phyloP scores from a whole-genome alignment of 441 rosid genomes.

The Lagerstroemia fauriei region DNA sequence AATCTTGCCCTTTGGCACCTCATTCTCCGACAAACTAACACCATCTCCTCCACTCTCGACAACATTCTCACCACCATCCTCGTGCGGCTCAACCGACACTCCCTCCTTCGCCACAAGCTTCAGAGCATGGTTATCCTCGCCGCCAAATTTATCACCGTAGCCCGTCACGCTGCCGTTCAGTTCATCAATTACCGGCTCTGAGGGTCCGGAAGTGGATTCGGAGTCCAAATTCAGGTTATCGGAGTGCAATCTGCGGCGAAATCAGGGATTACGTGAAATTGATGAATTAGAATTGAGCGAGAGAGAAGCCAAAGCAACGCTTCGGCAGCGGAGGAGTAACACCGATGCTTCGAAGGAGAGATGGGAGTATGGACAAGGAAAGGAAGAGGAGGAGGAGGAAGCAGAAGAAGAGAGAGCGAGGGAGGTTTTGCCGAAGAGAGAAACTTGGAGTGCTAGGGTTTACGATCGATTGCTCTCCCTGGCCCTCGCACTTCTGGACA shows the following conservation, averaged over 20 bases:
- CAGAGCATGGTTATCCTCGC: slow-evolving; percentile 16
- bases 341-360: neutral
- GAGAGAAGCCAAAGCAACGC: slow-evolving; percentile 23
- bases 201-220: slow-evolving; percentile 14
- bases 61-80: slow-evolving; percentile 24
- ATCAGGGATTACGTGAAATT: slow-evolving; percentile 29
- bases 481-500: neutral
- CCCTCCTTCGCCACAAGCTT: slow-evolving; percentile 20
- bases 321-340: slow-evolving; percentile 24
- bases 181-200: neutral
- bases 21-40: slow-evolving; percentile 30
- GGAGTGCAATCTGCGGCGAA: slow-evolving; percentile 55
- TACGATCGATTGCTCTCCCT: neutral
- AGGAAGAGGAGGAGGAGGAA: neutral
- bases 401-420: neutral
- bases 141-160: slow-evolving; percentile 27
- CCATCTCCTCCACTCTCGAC: slow-evolving; percentile 27
- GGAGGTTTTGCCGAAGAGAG: neutral
- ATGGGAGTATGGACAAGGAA: neutral
- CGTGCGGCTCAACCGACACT: slow-evolving; percentile 20
- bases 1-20: slow-evolving; percentile 38
- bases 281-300: slow-evolving; percentile 27
- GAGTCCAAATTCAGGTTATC: slow-evolving; percentile 40
- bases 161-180: slow-evolving; percentile 21
- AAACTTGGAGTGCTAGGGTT: slow-evolving; percentile 3